Base-by-base conservation (phyloP, 441 rosid genomes). In the Hura crepitans region DNA sequence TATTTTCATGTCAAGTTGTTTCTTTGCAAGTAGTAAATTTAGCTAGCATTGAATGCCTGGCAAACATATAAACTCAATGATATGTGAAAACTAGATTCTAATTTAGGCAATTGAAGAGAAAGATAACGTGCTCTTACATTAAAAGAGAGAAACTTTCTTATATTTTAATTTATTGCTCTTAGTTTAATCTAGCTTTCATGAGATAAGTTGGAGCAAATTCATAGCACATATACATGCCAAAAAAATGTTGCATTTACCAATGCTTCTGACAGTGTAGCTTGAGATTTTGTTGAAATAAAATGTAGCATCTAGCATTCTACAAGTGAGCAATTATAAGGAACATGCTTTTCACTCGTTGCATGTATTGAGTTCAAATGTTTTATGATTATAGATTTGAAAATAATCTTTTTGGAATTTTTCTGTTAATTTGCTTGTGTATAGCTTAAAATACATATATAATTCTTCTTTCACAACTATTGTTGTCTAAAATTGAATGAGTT, bases 211-310 rank as follows among this genome's bases (percentile, higher is more conserved):
- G 80, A 87, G 89, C 83, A 75, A 76, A 73, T 92, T 85, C 79
- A 68, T 80, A 55, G 77, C 81, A 58, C 90, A 87, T 78, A 81
- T 94, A 75, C 75, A 81, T 74, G 90, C 89, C 62, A 82, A 82
- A 73, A 79, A 73, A 81, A 74, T 47, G 27, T 71, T 47, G 65
- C 89, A 31, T 81, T 85, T 46, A 72, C 92, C 62, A 87, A 68
- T 75, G 70, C 90, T 81, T 93, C 94, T 49, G 89, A 85, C 80
- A 92, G 90, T 72, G 85, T 84, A 51, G 89, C 93, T 35, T 85
- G 80, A 46, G 97, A 94, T 85, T 87, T 94, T 22, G 89, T 97
- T 14, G 99, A 72, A 94, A 94, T 81, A 85, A 75, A 94, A 92
- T 73, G 73, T 85, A 20, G 84, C 94, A 45, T 94, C 97, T 18